These are phyloP conservation scores for Metschnikowia anglica DNA, from an alignment of 805 yeast genomes.

Conservation along the genomic window DNA sequence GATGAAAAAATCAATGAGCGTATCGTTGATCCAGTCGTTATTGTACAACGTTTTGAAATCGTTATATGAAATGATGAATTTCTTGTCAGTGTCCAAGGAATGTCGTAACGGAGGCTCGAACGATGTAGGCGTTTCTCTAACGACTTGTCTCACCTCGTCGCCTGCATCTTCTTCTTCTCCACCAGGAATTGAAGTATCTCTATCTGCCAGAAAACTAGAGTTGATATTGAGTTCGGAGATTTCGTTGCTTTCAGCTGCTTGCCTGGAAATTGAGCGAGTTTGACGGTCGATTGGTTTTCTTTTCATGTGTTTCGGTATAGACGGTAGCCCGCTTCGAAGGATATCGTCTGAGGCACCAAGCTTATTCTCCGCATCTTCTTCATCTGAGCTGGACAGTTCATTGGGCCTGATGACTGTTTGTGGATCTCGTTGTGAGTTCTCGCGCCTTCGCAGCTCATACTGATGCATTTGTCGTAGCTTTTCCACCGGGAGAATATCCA, in stretches of 20 bases:
- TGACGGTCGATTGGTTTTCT: slow-evolving; percentile 1
- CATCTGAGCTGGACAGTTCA: slow-evolving; percentile 2
- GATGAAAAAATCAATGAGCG: slow-evolving; percentile 80
- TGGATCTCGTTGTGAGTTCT: slow-evolving; percentile 13
- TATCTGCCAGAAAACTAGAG: neutral
- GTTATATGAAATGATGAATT: slow-evolving; percentile 56
- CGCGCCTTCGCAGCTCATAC: slow-evolving; percentile 11
- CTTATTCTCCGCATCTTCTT: too few relatives aligned
- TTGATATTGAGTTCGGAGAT: neutral
- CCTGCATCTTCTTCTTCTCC: neutral
- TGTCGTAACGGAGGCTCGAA: slow-evolving; percentile 50
- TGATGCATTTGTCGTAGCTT: slow-evolving; percentile 4
- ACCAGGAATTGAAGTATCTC: neutral
- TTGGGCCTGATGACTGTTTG: slow-evolving; percentile 2
- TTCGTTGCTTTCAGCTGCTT: neutral
- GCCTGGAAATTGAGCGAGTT: slow-evolving; percentile 12
- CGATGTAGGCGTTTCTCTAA: slow-evolving; percentile 31
- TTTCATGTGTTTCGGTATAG: slow-evolving; percentile 4
- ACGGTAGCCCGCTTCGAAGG: slow-evolving; percentile 16
- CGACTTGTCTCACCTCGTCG: slow-evolving; percentile 2
- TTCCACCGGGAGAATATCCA: neutral
- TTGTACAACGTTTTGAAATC: slow-evolving; percentile 81
- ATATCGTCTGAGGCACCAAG: slow-evolving; percentile 14
- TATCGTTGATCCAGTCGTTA: slow-evolving; percentile 87
- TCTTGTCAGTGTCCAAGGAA: slow-evolving; percentile 52